These are phyloP conservation scores for Dimargaris xerosporica DNA, from an alignment of 192 early-diverging fungal genomes.

Conservation along the genomic window DNA sequence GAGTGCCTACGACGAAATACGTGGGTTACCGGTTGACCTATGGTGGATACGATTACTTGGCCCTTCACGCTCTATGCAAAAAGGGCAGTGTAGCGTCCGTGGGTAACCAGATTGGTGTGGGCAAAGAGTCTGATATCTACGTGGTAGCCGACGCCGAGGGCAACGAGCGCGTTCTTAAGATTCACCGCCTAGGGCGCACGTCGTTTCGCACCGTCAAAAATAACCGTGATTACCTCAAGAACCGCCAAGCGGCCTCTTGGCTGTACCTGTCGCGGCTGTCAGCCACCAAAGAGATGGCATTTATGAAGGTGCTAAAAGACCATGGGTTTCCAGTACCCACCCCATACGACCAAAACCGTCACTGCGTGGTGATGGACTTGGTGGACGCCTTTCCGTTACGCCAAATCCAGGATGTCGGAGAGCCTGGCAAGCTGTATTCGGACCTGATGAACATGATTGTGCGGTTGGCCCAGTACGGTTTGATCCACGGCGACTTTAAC, in stretches of 20 bases:
- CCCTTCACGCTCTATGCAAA: constrained; percentile 80
- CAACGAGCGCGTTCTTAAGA: constrained; percentile 82
- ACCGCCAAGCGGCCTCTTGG: constrained; percentile 92
- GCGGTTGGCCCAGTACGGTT: constrained; percentile 78
- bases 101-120: constrained; percentile 98
- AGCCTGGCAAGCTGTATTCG: constrained; percentile 89
- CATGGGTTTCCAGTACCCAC: constrained; percentile 92
- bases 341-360: constrained; percentile 85
- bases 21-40: constrained; percentile 95
- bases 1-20: constrained; percentile 42
- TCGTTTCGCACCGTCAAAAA: constrained; percentile 95
- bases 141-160: constrained; percentile 89
- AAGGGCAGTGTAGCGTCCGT: constrained; percentile 81
- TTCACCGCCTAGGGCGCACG: constrained; percentile 89
- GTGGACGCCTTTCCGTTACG: constrained; percentile 90
- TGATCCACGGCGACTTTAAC: constrained; percentile 99
- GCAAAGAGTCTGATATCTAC: constrained; percentile 99
- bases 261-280: constrained; percentile 98
- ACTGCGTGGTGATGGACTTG: constrained; percentile 93
- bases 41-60: constrained; percentile 98
- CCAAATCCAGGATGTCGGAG: constrained; percentile 67
- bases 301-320: constrained; percentile 93
- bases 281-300: constrained; percentile 95
- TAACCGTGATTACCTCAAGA: constrained; percentile 93
- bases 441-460: constrained; percentile 93